A percentile compares a stretch with the other conserved stretches of the same genome.
Conservation (phyloP, 2,329 filamentous ascomycete genomes). For the Aureobasidium sp. region DNA sequence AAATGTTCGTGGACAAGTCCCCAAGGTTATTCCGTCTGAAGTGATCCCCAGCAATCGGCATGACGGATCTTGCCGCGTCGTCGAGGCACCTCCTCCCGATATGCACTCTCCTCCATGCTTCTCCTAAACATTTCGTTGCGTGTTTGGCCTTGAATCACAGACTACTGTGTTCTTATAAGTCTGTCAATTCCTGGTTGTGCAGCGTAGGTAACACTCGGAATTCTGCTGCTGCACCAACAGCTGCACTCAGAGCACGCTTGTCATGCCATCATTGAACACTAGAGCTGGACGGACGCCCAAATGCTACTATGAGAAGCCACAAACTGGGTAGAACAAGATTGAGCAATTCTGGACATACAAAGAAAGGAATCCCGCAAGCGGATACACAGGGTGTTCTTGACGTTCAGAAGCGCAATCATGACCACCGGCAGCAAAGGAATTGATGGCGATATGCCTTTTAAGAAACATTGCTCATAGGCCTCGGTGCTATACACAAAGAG, state of each 20-base stretch:
- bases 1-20: too few relatives aligned
- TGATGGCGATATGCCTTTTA: background rate
- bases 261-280: background rate
- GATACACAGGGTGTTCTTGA: background rate
- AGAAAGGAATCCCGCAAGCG: background rate
- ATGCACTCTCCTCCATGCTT: background rate
- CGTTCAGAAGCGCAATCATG: background rate
- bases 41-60: background rate
- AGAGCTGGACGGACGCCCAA: background rate
- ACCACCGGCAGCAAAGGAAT: background rate
- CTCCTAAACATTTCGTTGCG: too few relatives aligned
- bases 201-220: background rate
- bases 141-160: background rate
- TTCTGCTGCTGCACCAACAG: background rate
- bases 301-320: background rate
- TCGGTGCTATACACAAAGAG: background rate
- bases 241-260: background rate
- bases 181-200: background rate
- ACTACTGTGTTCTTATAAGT: background rate
- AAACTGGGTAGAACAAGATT: too few relatives aligned
- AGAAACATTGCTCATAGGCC: background rate
- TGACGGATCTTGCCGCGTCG: background rate
- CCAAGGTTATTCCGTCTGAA: background rate
- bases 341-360: background rate
- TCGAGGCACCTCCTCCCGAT: background rate